Base-by-base conservation (phyloP, 2,329 filamentous ascomycete species). In the Aspergillus sp. region DNA sequence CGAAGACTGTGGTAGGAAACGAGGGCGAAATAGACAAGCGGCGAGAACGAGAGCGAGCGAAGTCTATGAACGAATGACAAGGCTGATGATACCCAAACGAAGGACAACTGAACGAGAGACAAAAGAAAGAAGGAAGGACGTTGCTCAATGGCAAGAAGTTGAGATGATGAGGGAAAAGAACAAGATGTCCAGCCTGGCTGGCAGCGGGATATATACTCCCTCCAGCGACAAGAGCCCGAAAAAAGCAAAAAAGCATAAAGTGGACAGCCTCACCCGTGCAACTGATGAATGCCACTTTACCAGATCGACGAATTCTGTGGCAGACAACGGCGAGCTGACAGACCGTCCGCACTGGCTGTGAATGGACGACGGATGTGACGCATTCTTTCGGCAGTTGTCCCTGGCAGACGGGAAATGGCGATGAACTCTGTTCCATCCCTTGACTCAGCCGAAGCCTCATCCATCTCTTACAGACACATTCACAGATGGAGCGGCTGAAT, bases 101-200 rank as follows among this genome's bases (percentile, higher is more conserved):
- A n/a, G n/a, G n/a, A n/a, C n/a, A n/a, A n/a, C n/a, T n/a, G n/a
- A n/a, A n/a, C n/a, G n/a, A n/a, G 38, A 43, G 20, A 54, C 36
- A 34, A 47, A 54, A 21, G 38, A 48, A 49, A 50, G 43, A 47
- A 54, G 53, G 47, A 50, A 41, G 44, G 58, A 57, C 47, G 50
- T 5, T 40, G 36, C 36, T 40, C 36, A n/a, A 40, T 5, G 36
- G 36, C 36, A 40, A 17, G 36, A 10, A 57, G 44, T 44, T n/a
- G n/a, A n/a, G n/a, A n/a, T 58, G 55, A 54, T 47, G 48, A 57
- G 58, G 55, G 57, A 58, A 60, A 54, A 49, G 64, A 48, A n/a
- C 55, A 59, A 56, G 57, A 56, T 34, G 52, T 47, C 52, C 51
- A 53, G 29, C 29, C 29, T 6, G 29, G 13, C 29, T 7, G 10